These are phyloP conservation scores for Torulaspora indica DNA, from an alignment of 805 yeast genomes.

Conservation along the genomic window DNA sequence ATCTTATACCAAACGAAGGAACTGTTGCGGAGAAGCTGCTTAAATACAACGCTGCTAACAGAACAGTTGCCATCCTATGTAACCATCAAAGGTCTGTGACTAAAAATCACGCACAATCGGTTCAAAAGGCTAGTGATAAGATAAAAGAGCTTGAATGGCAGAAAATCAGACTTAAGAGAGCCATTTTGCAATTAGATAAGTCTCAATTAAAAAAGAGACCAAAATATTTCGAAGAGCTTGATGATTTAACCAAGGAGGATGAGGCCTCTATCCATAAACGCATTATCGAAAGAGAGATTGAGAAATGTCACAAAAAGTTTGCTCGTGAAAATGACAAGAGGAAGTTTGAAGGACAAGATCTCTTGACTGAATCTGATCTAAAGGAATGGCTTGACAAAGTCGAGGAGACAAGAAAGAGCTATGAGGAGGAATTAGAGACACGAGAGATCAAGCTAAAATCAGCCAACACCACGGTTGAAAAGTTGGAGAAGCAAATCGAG, in stretches of 20 bases:
- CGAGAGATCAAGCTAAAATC: constrained; percentile 55
- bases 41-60: constrained; percentile 87
- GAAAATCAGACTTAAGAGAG: constrained; percentile 64
- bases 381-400: constrained; percentile 55
- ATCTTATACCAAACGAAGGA: constrained; percentile 78
- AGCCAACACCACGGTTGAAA: constrained; percentile 53
- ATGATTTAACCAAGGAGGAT: constrained; percentile 62
- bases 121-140: constrained; percentile 71
- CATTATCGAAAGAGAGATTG: constrained; percentile 62
- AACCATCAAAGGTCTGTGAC: constrained; percentile 93
- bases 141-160: constrained; percentile 83
- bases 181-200: constrained; percentile 64
- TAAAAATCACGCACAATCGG: constrained; percentile 75
- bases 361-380: constrained; percentile 51
- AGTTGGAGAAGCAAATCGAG: constrained; percentile 64
- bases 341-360: constrained; percentile 51
- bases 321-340: constrained; percentile 73
- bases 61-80: constrained; percentile 93
- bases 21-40: constrained; percentile 83
- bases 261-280: constrained; percentile 52
- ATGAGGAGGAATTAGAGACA: constrained; percentile 51
- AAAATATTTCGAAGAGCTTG: constrained; percentile 61
- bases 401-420: constrained; percentile 48
- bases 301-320: constrained; percentile 59
- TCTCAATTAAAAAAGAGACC: constrained; percentile 46